Evolutionary conservation across 352 stramenopile genomes (phyloP).

Genomic region (Phytophthora pisi): DNA sequence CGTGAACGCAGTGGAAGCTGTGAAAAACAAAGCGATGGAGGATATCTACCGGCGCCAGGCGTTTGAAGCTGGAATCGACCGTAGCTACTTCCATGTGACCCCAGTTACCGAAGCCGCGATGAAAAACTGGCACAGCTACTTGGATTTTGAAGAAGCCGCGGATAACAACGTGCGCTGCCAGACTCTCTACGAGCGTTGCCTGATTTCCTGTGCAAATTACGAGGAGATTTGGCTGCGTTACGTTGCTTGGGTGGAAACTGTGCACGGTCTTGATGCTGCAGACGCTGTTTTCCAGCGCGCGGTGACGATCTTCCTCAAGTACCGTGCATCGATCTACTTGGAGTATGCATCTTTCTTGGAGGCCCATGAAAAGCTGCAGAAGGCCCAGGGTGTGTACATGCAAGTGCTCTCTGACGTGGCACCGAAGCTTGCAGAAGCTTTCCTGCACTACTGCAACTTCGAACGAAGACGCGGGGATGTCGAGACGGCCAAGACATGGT

Average conservation of each 20-base stretch:
- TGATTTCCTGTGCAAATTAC: conserved; percentile 87
- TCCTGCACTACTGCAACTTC: conserved; percentile 74
- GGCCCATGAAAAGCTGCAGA: conserved; percentile 53
- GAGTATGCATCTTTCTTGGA: conserved; percentile 81
- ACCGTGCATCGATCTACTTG: conserved; percentile 71
- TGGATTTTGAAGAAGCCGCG: conserved; percentile 78
- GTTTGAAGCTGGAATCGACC: conserved; percentile 81
- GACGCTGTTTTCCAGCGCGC: conserved; percentile 70
- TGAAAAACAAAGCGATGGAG: conserved; percentile 77
- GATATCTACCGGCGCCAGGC: conserved; percentile 63
- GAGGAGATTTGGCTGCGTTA: conserved; percentile 83
- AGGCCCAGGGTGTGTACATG: conserved; percentile 57
- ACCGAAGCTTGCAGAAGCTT: conserved; percentile 67
- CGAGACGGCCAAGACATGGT: conserved; percentile 57
- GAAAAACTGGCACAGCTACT: conserved; percentile 81
- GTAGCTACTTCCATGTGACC: conserved; percentile 85
- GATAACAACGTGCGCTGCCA: conserved; percentile 58
- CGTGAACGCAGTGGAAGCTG: conserved; percentile 71
- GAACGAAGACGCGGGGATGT: conserved; percentile 62
- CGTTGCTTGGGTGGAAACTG: conserved; percentile 62
- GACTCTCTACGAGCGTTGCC: conserved; percentile 76
- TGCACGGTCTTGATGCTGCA: conserved; percentile 62
- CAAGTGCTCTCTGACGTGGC: conserved; percentile 62
- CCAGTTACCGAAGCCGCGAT: conserved; percentile 66
- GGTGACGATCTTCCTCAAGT: conserved; percentile 74